A percentile compares a stretch with the other conserved stretches of the same genome.
These are phyloP conservation scores for Fusarium sp. DNA, from an alignment of 2,329 filamentous ascomycete genomes.

Conservation along the genomic window DNA sequence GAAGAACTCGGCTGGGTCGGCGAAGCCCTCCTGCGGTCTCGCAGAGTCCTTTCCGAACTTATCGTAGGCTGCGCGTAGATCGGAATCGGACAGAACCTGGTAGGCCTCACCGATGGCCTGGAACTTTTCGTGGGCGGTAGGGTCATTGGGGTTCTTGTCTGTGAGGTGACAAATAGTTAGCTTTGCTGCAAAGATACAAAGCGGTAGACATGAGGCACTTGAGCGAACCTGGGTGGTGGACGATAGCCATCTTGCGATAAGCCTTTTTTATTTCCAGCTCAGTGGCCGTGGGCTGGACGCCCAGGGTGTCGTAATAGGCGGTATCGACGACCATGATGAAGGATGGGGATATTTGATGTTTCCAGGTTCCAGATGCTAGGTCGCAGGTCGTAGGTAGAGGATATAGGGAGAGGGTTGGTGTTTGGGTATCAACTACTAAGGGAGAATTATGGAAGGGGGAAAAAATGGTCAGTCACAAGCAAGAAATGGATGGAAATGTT, in stretches of 20 bases:
- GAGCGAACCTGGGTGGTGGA: slow-evolving; percentile 83
- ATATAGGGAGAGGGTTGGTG: slow-evolving; percentile 7
- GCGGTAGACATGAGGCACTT: neutral
- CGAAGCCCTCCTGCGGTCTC: slow-evolving; percentile 90
- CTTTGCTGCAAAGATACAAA: neutral
- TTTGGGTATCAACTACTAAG: slow-evolving; percentile 21
- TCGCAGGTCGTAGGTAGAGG: slow-evolving; percentile 13
- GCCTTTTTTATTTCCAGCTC: slow-evolving; percentile 98
- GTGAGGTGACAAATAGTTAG: slow-evolving; percentile 37
- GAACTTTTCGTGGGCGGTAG: slow-evolving; percentile 93
- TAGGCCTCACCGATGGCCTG: slow-evolving; percentile 84
- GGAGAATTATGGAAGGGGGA: slow-evolving; percentile 3
- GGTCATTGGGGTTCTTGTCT: slow-evolving; percentile 99
- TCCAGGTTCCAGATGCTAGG: slow-evolving; percentile 26
- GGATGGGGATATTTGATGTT: slow-evolving; percentile 10
- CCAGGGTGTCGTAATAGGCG: slow-evolving; percentile 87
- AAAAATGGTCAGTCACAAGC: slow-evolving; percentile 17
- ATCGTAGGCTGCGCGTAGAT: slow-evolving; percentile 92
- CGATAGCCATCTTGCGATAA: slow-evolving; percentile 93
- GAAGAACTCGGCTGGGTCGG: slow-evolving; percentile 97
- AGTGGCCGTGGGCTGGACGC: slow-evolving; percentile 85
- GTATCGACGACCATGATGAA: slow-evolving; percentile 86
- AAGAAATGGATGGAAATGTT: slow-evolving; percentile 34
- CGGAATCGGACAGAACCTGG: slow-evolving; percentile 86
- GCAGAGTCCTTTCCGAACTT: slow-evolving; percentile 97